phyloP scores from a whole-genome alignment of 1,284 basidiomycete species.

The Xanthoconium separans region DNA sequence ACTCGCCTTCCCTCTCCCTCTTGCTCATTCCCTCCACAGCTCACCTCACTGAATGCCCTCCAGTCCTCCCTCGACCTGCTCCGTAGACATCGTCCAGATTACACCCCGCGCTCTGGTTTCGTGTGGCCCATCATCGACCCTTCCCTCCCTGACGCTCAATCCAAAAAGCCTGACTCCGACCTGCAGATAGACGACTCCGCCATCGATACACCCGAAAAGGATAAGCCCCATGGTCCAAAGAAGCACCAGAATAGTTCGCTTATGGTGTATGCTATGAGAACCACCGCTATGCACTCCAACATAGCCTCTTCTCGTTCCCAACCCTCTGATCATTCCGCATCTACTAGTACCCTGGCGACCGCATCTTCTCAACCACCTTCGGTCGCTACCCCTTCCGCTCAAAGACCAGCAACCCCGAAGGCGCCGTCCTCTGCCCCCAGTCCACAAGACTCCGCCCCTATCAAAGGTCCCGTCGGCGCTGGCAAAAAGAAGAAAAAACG shows the following conservation, averaged over 20 bases:
- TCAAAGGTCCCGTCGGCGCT: conserved; percentile 48
- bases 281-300: conserved; percentile 68
- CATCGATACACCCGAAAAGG: conserved; percentile 23
- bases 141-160: conserved; percentile 40
- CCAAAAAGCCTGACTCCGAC: conserved; percentile 43
- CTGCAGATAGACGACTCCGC: conserved; percentile 25
- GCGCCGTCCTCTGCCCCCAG: conserved; percentile 37
- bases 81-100: conserved; percentile 69
- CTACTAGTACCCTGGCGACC: conserved; percentile 39
- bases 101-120: conserved; percentile 76
- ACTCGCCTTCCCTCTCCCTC: background rate
- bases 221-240: conserved; percentile 38
- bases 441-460: conserved; percentile 42
- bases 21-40: conserved; percentile 38
- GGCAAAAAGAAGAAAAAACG: conserved; percentile 62
- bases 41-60: conserved; percentile 68
- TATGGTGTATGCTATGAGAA: conserved; percentile 71
- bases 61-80: conserved; percentile 72
- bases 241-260: conserved; percentile 66
- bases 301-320: conserved; percentile 43
- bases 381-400: conserved; percentile 53
- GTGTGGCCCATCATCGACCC: conserved; percentile 74
- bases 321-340: conserved; percentile 22
- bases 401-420: conserved; percentile 45
- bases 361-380: conserved; percentile 38